A percentile compares a stretch with the other conserved stretches of the same genome.
phyloP scores from a whole-genome alignment of 306 rosid species.

The Casuarina cunninghamiana region DNA sequence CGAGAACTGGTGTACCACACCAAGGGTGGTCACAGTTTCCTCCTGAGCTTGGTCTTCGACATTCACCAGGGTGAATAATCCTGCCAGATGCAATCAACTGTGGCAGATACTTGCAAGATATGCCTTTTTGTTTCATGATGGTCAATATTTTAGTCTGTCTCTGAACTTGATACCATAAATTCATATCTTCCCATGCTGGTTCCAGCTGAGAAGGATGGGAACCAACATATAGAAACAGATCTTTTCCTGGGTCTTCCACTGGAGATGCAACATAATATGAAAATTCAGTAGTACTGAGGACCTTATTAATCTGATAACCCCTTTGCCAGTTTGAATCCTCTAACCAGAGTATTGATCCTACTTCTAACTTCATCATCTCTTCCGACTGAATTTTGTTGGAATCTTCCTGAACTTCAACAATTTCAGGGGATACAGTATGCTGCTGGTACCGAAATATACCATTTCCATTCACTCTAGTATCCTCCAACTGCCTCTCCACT shows the following conservation, averaged over 20 bases:
- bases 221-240: slow-evolving; percentile 74
- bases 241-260: slow-evolving; percentile 78
- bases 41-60: slow-evolving; percentile 81
- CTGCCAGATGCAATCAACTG: slow-evolving; percentile 88
- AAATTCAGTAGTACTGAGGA: slow-evolving; percentile 50
- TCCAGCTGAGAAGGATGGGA: slow-evolving; percentile 87
- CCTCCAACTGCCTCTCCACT: slow-evolving; percentile 77
- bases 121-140: slow-evolving; percentile 84
- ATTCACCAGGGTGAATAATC: slow-evolving; percentile 92
- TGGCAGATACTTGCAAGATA: slow-evolving; percentile 82
- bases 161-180: slow-evolving; percentile 97
- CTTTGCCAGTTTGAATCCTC: slow-evolving; percentile 87
- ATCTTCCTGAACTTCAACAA: slow-evolving; percentile 91
- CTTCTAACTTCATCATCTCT: slow-evolving; percentile 80
- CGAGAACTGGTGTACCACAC: slow-evolving; percentile 98
- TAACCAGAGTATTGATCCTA: slow-evolving; percentile 75
- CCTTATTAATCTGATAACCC: slow-evolving; percentile 81
- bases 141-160: slow-evolving; percentile 91
- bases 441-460: slow-evolving; percentile 70
- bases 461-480: slow-evolving; percentile 67
- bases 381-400: slow-evolving; percentile 53
- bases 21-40: slow-evolving; percentile 94
- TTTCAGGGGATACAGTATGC: slow-evolving; percentile 76
- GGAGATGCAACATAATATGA: slow-evolving; percentile 72
- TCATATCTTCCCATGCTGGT: slow-evolving; percentile 99